Evolutionary conservation across 192 early-diverging fungal species (phyloP), one percentile per base, ranked within the genome.

Genomic region (Rhizophlyctis rosea): DNA sequence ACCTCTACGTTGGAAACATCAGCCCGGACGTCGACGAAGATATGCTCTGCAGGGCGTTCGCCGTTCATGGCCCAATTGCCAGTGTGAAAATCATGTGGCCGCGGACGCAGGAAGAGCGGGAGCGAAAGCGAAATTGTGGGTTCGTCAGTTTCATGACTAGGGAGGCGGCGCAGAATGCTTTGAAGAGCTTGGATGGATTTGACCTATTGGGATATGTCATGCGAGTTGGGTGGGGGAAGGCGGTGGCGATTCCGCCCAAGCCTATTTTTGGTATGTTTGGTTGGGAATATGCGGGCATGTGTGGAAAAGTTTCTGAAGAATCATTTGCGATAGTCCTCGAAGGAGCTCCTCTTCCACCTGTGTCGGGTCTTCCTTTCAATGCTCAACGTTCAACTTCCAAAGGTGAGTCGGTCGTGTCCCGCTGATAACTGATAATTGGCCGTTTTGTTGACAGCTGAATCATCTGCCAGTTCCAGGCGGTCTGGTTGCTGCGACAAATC

Each of bases 11-110:
- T 36, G 84, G 87, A 47, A 92, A 94, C 58, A 70, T 96, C 57
- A 85, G 85, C 56, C 88, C 90, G 0, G 68, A 78, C 0, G 76
- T 87, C 0, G 87, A 86, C 60, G 92, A 96, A 67, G 83, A 84
- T 28, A 60, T 70, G 14, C 65, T 97, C 2, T 90, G 88, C 53
- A 62, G 74, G 64, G 83, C 80, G 31, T 97, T 97, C 86, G 92
- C 78, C 16, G 72, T 58, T 30, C 90, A 81, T 60, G 94, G 94
- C 0, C 86, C 93, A 0, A 91, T 97, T 61, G 93, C 82, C 7
- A 90, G 88, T 55, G 88, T 95, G 51, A 97, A 97, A 65, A 88
- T 97, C 47, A 92, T 97, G 94, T 94, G 93, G 92, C 92, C 93
- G 2, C 88, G 94, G 14, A 88, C 88, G 0, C 76, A 70, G n/a